Evolutionary conservation across 73 alveolate genomes (phyloP), one percentile per base, ranked within the genome.

Genomic region (Paraurostyla sp.): DNA sequence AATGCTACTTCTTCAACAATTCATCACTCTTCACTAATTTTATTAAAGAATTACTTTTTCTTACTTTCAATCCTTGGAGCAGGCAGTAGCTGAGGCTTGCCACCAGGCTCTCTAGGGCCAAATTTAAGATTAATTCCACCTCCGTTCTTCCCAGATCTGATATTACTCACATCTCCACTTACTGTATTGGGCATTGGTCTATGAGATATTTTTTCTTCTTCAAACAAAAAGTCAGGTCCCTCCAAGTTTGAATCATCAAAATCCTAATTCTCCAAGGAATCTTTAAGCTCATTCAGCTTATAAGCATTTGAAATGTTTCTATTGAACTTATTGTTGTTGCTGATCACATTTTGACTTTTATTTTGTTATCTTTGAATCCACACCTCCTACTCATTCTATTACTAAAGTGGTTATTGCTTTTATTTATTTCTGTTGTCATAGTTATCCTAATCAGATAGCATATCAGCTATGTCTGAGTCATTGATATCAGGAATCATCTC

Each of bases 21-120:
- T 78, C 89, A 32, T 36, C 41, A 0, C 63, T 1, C 52, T 78
- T 78, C 54, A 51, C 89, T 78, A 78, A n/a, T 30, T 1, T 52
- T 23, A 4, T n/a, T 9, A 49, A 51, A 3, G 15, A 22, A 33
- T 32, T 50, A 51, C n/a, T 9, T 13, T 9, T 11, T 2, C 46
- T 78, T 78, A 78, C 89, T 7, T 20, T 78, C 89, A 30, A 78
- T 78, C 29, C 23, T 25, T 7, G 43, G 45, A 15, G 63, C 9
- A 16, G 80, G 80, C 7, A 3, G 9, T 11, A 78, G 22, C 29
- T 1, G 22, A 2, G 25, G 9, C 45, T 54, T 78, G 38, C 89
- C 80, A 13, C 60, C 86, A 16, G 65, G 33, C n/a, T 69, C 50
- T 23, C n/a, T n/a, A n/a, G n/a, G n/a, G n/a, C n/a, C n/a, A n/a